Evolutionary conservation across 257 asterid genomes (phyloP), one percentile per base, ranked within the genome.

Genomic region (Solanum ossicruentum): DNA sequence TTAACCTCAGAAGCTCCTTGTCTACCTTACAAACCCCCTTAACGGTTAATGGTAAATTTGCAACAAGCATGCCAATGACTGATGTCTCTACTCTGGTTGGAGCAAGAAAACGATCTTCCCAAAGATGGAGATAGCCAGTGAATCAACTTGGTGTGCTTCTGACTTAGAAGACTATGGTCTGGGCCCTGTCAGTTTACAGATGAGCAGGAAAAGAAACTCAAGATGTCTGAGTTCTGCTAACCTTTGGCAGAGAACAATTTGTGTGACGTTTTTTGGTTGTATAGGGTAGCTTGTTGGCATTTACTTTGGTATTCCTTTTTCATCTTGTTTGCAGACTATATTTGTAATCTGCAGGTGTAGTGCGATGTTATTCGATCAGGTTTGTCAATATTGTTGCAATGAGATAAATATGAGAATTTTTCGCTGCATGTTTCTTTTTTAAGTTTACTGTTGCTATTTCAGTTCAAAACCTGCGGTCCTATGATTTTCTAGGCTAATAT

Each of bases 281-380:
- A 95, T 93, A 91, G 98, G 92, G 93, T 93, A 91, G 95, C 82
- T 85, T 88, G 89, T 82, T 89, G 94, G 90, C 89, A 84, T 87
- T 87, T 89, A 85, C 88, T 88, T 89, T 88, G 72, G 89, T 85
- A 87, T 66, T 87, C 84, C 65, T 54, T 86, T 79, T 81, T 87
- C 84, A 85, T 84, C 83, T 89, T 88, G 90, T 91, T 89, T 91
- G 94, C 93, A 92, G 95, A 90, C 90, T 93, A 89, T 90, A 92
- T 90, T 93, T 91, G 91, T 91, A 90, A 88, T 91, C 94, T 91
- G 98, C 97, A 91, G 97, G 91, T 45, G 20, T 91, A 94, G 96
- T 91, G 98, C 92, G 97, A 85, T 91, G 88, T 84, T 91, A 89
- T 90, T 88, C 90, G 91, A 89, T 88, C 90, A 89, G 95, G 91